Evolutionary conservation across 2,329 filamentous ascomycete species (phyloP), one percentile per base, ranked within the genome.

Genomic region (Aspergillus puulaauensis): DNA sequence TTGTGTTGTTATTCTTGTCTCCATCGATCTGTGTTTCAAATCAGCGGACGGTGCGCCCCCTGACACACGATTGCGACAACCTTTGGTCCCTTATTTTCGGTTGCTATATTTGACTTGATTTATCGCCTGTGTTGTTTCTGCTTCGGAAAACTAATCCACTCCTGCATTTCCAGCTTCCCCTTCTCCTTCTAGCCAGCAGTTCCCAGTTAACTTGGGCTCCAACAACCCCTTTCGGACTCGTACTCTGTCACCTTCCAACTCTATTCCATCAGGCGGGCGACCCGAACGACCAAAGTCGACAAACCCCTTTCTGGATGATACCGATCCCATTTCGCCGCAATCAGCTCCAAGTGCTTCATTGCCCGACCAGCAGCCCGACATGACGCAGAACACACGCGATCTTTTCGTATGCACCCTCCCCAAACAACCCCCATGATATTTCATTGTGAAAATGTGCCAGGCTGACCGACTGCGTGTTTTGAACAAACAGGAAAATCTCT

Each of bases 281-380:
- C 72, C 76, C 55, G 72, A 79, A 61, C 79, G 82, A 62, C 82
- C 81, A 46, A 74, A 78, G 56, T 86, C 84, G 52, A 84, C 81
- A 46, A 88, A 88, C 65, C 86, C 86, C 24, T 88, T 88, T 67
- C 74, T 88, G 53, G 83, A 83, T 67, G 77, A 78, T 24, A 68
- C 67, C 6, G 77, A 79, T 40, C 61, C 69, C 5, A 52, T 72
- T 39, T 73, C 75, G 15, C 69, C 71, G 23, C 73, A 73, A 61
- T 75, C 72, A 7, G 68, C 69, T 24, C 71, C 72, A 21, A 62
- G 66, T 19, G 64, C 66, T 39, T 68, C 61, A 40, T 68, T 70
- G 61, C 59, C 68, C 27, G 72, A 74, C 21, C 67, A 76, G 57
- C 72, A 77, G 52, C 27, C 27, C 27, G 71, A 77, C 53, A 66